A percentile compares a stretch with the other conserved stretches of the same genome.
Conservation (phyloP, 192 early-diverging fungal species). For the Coemansia sp. region DNA sequence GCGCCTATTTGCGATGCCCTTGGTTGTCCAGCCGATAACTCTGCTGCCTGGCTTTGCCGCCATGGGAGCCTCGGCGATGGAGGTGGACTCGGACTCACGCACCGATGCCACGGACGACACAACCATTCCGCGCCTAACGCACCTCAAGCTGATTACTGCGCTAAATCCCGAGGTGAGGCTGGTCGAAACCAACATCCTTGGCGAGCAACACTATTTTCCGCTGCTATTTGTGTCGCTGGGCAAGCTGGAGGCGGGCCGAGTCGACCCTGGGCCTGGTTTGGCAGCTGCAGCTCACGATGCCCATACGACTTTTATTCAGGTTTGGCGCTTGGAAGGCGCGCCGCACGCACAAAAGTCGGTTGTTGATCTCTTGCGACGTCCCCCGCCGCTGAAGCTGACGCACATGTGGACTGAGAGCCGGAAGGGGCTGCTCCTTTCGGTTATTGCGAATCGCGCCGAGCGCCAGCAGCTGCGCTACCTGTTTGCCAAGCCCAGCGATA, state of each 20-base stretch:
- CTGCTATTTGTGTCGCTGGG: constrained; percentile 43
- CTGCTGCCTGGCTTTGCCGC: constrained; percentile 11
- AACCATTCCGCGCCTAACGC: constrained; percentile 21
- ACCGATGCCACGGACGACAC: constrained; percentile 4
- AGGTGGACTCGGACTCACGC: constrained; percentile 5
- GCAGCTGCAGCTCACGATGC: neutral
- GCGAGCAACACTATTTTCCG: constrained; percentile 45
- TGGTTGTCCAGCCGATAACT: constrained; percentile 41
- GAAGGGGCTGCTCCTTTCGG: constrained; percentile 34
- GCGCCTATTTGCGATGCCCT: constrained; percentile 45
- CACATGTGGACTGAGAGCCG: constrained; percentile 44
- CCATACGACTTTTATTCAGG: constrained; percentile 36
- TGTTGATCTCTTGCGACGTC: constrained; percentile 26
- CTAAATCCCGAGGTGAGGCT: constrained; percentile 45
- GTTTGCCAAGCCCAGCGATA: constrained; percentile 47
- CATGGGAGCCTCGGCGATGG: constrained; percentile 5
- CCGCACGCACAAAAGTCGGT: constrained; percentile 40
- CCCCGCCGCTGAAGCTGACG: constrained; percentile 32
- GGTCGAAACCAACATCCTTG: constrained; percentile 41
- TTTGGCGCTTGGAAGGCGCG: constrained; percentile 44
- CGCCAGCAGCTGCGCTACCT: constrained; percentile 51
- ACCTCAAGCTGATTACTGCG: constrained; percentile 47
- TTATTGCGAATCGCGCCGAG: constrained; percentile 45
- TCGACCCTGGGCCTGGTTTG: neutral
- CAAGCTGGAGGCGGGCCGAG: neutral